Evolutionary conservation across 179 eudicot genomes (phyloP), one percentile per base, ranked within the genome.

Genomic region (Drosera spatulata): DNA sequence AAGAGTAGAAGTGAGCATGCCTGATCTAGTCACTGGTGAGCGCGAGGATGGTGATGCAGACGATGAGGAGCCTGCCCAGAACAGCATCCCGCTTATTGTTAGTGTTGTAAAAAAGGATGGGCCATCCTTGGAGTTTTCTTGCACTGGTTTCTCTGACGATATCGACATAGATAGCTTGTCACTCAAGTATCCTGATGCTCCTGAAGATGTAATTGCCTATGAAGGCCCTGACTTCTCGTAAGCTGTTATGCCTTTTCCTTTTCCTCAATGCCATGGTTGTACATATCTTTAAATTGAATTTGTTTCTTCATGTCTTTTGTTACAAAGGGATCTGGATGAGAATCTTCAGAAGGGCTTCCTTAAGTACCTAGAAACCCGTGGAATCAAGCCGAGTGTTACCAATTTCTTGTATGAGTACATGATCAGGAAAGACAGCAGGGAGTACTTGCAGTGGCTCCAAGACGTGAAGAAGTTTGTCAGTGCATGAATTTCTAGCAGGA

Each of bases 261-360:
- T 82, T 95, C 71, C 41, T 37, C 50, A 37, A 5, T 49, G 13
- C 61, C 33, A 40, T 57, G 10, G 11, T 49, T 13, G 13, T 13
- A 49, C 33, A 8, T 2, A 39, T n/a, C 13, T 1, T 39, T 37
- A 22, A 22, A 22, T 60, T 55, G 45, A 0, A 43, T 15, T 52
- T 37, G 6, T 4, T 12, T 4, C 10, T 44, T 41, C n/a, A 8
- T 58, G 11, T 15, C 10, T 10, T n/a, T n/a, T 10, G 38, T 11
- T 38, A 96, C 85, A 75, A 91, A 22, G 33, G 33, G 33, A 22
- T 22, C 33, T 22, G 33, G 33, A 22, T 22, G 33, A 22, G 33
- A 22, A 91, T 69, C 56, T 91, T 73, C 95, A 88, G 71, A 88
- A 85, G 76, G 96, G 91, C n/a, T 88, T 91, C 77, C 87, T 75